These are phyloP conservation scores for Blastosporella zonata DNA, from an alignment of 1,284 basidiomycete species.

Conservation along the genomic window DNA sequence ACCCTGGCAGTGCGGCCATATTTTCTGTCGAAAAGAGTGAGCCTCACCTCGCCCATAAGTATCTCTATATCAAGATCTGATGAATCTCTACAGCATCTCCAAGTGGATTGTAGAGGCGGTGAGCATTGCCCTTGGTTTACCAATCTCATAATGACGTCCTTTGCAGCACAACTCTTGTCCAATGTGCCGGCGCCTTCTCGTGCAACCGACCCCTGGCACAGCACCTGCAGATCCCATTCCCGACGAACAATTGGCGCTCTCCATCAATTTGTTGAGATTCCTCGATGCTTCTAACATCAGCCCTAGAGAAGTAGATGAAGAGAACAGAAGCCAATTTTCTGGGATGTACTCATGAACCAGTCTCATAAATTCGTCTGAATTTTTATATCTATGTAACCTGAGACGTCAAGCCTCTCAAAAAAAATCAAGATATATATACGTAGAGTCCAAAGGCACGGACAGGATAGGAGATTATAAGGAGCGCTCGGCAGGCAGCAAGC, in stretches of 20 bases:
- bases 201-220: slow-evolving; percentile 22
- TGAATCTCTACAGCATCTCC: slow-evolving; percentile 43
- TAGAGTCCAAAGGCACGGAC: slow-evolving; percentile 5
- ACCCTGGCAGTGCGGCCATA: slow-evolving; percentile 61
- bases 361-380: slow-evolving; percentile 15
- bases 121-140: slow-evolving; percentile 23
- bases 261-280: slow-evolving; percentile 11
- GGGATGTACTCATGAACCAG: slow-evolving; percentile 61
- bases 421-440: slow-evolving; percentile 10
- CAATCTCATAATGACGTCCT: neutral
- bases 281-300: slow-evolving; percentile 1
- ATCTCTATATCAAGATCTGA: neutral
- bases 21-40: slow-evolving; percentile 73
- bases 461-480: slow-evolving; percentile 9
- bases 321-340: slow-evolving; percentile 30
- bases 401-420: slow-evolving; percentile 13
- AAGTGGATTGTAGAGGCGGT: slow-evolving; percentile 64
- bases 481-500: too few species aligned
- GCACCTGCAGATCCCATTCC: slow-evolving; percentile 6
- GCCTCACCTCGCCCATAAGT: slow-evolving; percentile 10
- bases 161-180: slow-evolving; percentile 60
- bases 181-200: slow-evolving; percentile 51
- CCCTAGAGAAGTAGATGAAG: slow-evolving; percentile 1
- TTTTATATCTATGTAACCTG: slow-evolving; percentile 4
- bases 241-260: slow-evolving; percentile 11